Base-by-base conservation (phyloP, 1,284 basidiomycete genomes). In the Ustilago bromivora region DNA sequence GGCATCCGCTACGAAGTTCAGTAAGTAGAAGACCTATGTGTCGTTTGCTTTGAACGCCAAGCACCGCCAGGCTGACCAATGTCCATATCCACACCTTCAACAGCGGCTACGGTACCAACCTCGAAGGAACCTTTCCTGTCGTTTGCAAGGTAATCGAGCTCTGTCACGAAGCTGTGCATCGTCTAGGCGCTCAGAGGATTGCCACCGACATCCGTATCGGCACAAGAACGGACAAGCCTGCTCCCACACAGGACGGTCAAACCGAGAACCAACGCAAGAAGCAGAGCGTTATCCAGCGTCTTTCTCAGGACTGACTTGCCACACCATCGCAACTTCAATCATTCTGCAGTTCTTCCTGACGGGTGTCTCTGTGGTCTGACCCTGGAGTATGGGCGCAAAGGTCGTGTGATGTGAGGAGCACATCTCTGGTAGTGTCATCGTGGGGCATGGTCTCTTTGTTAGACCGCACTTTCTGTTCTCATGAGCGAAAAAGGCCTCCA, bases 181-280 rank as follows among this genome's bases (percentile, higher is more conserved):
- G 75, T 35, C 75, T 82, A 41, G 84, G 84, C n/a, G 84, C 80
- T 3, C 79, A 79, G 17, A 73, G 85, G 13, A 86, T 86, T 56
- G 82, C 85, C 6, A 85, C 85, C 43, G 83, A 86, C 68, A 79
- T 86, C 53, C 82, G 85, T 15, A 81, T 86, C 32, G 85, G 85
- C 15, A 86, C 85, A 12, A 65, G 82, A 36, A 80, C 75, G 17
- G 81, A 82, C 69, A 82, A 83, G 66, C 78, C 81, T 9, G 35
- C 75, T 10, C 67, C 69, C 4, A 63, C 61, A 2, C 12, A 43
- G 35, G 63, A 68, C 15, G 82, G 78, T 2, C 76, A 73, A 43
- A 81, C 77, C 5, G 82, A 84, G 61, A 85, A 85, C 54, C 71
- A 84, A 64, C 76, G 83, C 58, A 85, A 85, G 71, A 78, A 82